phyloP scores from a whole-genome alignment of 371 early-diverging fungal genomes.

The Zopfochytrium polystomum region DNA sequence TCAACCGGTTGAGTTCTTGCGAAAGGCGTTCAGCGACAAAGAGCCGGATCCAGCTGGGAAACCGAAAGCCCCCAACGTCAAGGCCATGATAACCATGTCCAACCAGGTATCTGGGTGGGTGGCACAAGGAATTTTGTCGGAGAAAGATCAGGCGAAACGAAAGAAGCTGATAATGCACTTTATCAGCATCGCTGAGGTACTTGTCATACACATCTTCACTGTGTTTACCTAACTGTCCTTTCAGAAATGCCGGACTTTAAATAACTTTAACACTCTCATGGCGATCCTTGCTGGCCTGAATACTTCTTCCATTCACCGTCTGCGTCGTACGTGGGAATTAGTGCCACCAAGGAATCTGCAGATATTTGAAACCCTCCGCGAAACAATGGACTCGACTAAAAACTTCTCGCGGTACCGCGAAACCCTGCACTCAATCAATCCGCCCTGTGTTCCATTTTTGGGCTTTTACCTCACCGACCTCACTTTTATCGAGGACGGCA shows the following conservation, averaged over 20 bases:
- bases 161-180: conserved; percentile 70
- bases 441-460: conserved; percentile 90
- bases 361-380: conserved; percentile 45
- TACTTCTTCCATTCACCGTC: conserved; percentile 81
- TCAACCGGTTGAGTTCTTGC: conserved; percentile 65
- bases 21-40: conserved; percentile 84
- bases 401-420: conserved; percentile 87
- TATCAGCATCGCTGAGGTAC: conserved; percentile 79
- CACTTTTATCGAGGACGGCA: conserved; percentile 92
- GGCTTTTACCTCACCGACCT: conserved; percentile 82
- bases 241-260: conserved; percentile 53
- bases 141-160: conserved; percentile 65
- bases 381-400: conserved; percentile 72
- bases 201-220: no score
- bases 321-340: conserved; percentile 82
- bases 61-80: conserved; percentile 43
- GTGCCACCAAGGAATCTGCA: conserved; percentile 23
- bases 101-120: conserved; percentile 65
- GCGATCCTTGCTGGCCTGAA: conserved; percentile 86
- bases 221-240: no score
- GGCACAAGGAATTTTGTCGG: conserved; percentile 63
- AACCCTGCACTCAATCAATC: conserved; percentile 77
- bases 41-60: no score
- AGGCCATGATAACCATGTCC: conserved; percentile 57
- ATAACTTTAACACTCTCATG: conserved; percentile 92